These are phyloP conservation scores for Fusarium xylarioides DNA, from an alignment of 2,329 filamentous ascomycete species.

Conservation along the genomic window DNA sequence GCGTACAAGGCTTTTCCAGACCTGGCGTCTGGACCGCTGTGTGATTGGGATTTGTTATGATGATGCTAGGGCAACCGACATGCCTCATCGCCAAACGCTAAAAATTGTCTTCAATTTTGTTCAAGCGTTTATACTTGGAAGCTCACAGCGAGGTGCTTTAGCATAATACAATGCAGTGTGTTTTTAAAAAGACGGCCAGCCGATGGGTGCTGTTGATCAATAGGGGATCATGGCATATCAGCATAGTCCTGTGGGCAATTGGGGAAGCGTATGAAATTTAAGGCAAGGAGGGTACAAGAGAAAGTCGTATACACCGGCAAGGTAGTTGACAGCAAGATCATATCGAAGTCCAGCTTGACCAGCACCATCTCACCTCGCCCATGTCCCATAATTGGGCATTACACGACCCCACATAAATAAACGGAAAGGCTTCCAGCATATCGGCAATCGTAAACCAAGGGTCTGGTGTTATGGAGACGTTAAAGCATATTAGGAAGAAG, in stretches of 20 bases:
- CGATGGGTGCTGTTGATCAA: background rate
- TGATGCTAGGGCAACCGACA: slow-evolving; percentile 14
- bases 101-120: background rate
- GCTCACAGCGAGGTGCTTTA: background rate
- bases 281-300: background rate
- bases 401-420: background rate
- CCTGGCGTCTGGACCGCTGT: background rate
- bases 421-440: background rate
- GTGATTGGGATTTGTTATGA: background rate
- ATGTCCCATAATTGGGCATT: background rate
- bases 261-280: background rate
- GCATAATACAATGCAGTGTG: background rate
- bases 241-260: background rate
- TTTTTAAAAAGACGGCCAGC: background rate
- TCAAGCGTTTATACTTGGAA: background rate
- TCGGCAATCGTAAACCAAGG: slow-evolving; percentile 14
- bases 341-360: background rate
- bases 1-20: slow-evolving; percentile 1
- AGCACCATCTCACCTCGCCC: background rate
- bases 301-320: background rate
- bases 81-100: background rate
- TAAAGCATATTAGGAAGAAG: background rate
- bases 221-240: background rate
- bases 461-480: background rate
- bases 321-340: background rate